Percentiles rank a stretch among this genome's conserved stretches.
Conservation (phyloP, 2,329 filamentous ascomycete genomes). For the Fragosphaeria purpurea region DNA sequence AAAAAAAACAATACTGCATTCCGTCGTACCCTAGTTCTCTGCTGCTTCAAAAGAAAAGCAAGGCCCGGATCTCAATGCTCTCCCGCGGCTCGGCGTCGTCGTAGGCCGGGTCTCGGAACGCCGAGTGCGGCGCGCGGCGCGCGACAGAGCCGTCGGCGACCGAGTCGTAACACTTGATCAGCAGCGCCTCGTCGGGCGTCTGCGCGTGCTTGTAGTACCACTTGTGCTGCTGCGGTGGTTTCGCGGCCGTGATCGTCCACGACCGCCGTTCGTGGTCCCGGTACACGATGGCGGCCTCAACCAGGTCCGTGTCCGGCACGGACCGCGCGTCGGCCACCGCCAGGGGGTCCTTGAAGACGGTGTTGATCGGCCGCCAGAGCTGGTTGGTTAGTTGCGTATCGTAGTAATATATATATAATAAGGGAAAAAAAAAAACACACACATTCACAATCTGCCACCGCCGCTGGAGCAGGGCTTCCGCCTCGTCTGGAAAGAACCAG, state of each 20-base stretch:
- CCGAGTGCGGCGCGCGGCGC: slow-evolving; percentile 41
- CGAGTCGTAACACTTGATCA: slow-evolving; percentile 49
- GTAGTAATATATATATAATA: no score
- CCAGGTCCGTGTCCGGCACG: slow-evolving; percentile 28
- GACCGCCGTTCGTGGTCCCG: slow-evolving; percentile 24
- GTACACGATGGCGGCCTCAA: slow-evolving; percentile 27
- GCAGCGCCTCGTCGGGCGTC: slow-evolving; percentile 38
- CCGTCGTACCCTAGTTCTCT: no score
- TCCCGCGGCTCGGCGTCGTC: slow-evolving; percentile 33
- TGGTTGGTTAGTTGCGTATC: slow-evolving; percentile 15
- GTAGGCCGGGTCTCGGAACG: slow-evolving; percentile 37
- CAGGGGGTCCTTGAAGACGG: slow-evolving; percentile 33
- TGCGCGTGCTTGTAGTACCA: slow-evolving; percentile 45
- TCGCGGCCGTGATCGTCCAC: slow-evolving; percentile 26
- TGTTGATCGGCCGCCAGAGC: slow-evolving; percentile 38
- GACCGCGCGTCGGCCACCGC: slow-evolving; percentile 29
- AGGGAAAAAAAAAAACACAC: slow-evolving; percentile 1
- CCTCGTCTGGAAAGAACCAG: slow-evolving; percentile 13
- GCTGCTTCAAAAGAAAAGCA: slow-evolving; percentile 30
- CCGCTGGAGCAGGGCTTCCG: slow-evolving; percentile 9
- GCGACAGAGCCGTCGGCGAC: slow-evolving; percentile 34
- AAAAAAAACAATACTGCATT: no score
- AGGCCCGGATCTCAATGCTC: slow-evolving; percentile 45
- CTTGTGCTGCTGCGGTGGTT: slow-evolving; percentile 22
- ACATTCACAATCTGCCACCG: slow-evolving; percentile 16